Percentiles rank a stretch among this genome's conserved stretches.
These are phyloP conservation scores for Porphyrellus cyaneotinctus DNA, from an alignment of 768 basidiomycete genomes.

Conservation along the genomic window DNA sequence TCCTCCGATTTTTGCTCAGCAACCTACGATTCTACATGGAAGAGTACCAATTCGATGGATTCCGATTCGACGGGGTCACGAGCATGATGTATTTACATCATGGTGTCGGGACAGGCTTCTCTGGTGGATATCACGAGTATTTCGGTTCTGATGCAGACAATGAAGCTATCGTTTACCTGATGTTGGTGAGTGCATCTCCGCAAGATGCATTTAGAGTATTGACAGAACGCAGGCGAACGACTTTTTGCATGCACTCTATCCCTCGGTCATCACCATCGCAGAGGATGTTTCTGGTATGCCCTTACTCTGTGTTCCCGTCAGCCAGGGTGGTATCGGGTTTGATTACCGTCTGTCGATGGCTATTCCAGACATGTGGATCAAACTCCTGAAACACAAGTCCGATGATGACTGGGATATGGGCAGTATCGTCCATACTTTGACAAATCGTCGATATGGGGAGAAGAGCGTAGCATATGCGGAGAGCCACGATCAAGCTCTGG, in stretches of 20 bases:
- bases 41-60: slow-evolving; percentile 94
- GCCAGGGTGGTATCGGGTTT: slow-evolving; percentile 89
- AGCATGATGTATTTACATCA: slow-evolving; percentile 99
- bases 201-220: neutral
- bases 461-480: slow-evolving; percentile 92
- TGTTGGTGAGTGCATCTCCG: slow-evolving; percentile 66
- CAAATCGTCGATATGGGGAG: slow-evolving; percentile 84
- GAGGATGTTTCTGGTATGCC: slow-evolving; percentile 99
- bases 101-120: slow-evolving; percentile 96
- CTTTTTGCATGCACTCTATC: slow-evolving; percentile 77
- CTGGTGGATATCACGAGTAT: slow-evolving; percentile 97
- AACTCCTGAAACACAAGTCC: slow-evolving; percentile 85
- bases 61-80: slow-evolving; percentile 98
- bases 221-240: slow-evolving; percentile 76
- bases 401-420: slow-evolving; percentile 89
- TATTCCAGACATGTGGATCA: slow-evolving; percentile 99
- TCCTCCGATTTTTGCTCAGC: slow-evolving; percentile 89
- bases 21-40: slow-evolving; percentile 96
- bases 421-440: slow-evolving; percentile 84
- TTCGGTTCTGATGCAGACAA: slow-evolving; percentile 82
- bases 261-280: slow-evolving; percentile 83
- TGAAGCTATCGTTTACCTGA: slow-evolving; percentile 91
- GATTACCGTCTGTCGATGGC: slow-evolving; percentile 99
- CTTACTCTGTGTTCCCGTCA: slow-evolving; percentile 75
- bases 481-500: slow-evolving; percentile 96